These are phyloP conservation scores for Leucoagaricus sp. DNA, from an alignment of 1,284 basidiomycete genomes.

Conservation along the genomic window DNA sequence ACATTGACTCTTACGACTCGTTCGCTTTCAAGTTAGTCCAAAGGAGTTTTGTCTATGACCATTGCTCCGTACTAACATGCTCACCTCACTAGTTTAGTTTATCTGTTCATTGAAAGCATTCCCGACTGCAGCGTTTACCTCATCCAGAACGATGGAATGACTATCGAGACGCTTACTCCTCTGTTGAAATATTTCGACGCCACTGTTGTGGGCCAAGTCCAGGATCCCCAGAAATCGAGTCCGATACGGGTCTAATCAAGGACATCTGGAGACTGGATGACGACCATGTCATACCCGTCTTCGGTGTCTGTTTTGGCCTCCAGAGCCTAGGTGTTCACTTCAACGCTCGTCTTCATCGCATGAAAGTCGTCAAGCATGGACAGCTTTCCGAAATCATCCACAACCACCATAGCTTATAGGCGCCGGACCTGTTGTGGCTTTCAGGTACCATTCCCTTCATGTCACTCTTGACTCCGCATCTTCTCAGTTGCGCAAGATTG, in stretches of 20 bases:
- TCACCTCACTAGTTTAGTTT: slow-evolving; percentile 52
- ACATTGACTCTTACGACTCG: slow-evolving; percentile 85
- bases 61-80: neutral
- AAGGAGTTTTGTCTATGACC: no score
- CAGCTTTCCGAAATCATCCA: slow-evolving; percentile 74
- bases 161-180: slow-evolving; percentile 48
- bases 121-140: slow-evolving; percentile 63
- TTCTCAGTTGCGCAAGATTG: no score
- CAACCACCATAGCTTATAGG: slow-evolving; percentile 56
- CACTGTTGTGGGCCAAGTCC: slow-evolving; percentile 80
- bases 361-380: slow-evolving; percentile 54
- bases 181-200: slow-evolving; percentile 64
- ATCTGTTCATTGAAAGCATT: slow-evolving; percentile 59
- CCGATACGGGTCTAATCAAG: slow-evolving; percentile 68
- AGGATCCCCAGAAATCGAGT: slow-evolving; percentile 64
- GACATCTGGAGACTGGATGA: slow-evolving; percentile 65
- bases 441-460: slow-evolving; percentile 85
- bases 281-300: slow-evolving; percentile 63
- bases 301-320: slow-evolving; percentile 91
- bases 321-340: slow-evolving; percentile 86
- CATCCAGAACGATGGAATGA: slow-evolving; percentile 70
- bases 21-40: slow-evolving; percentile 85
- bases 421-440: slow-evolving; percentile 64
- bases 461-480: slow-evolving; percentile 64
- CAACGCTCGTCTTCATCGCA: slow-evolving; percentile 49